Evolutionary conservation across 2,329 filamentous ascomycete genomes (phyloP), one percentile per base, ranked within the genome.

Genomic region (Xylaria arbuscula): DNA sequence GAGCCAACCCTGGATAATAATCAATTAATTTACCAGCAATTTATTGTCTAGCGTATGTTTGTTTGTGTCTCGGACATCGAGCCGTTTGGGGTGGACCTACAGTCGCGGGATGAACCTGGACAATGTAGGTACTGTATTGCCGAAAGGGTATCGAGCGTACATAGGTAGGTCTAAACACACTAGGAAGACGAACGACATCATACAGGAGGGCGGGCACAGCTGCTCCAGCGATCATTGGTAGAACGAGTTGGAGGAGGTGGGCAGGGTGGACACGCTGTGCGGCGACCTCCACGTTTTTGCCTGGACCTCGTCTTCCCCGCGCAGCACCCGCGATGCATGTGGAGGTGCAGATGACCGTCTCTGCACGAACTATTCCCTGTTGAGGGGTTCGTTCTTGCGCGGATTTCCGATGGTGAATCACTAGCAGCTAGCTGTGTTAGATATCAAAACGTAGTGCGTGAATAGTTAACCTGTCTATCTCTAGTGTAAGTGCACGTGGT

Each of bases 251-350:
- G 47, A 32, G 57, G 54, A 24, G 28, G 51, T 64, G 45, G 59
- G 60, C 56, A 70, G 62, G 62, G 65, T 64, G 65, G 69, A 59
- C 69, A 63, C 69, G 69, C 69, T 71, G 50, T 56, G 67, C 74
- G 74, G 75, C 74, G 72, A 72, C 71, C 74, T 76, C 75, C 75
- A 76, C 74, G 74, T 75, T 76, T 76, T 74, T 70, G 55, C 64
- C 68, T 71, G 67, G 72, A 19, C 64, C 68, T 70, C 63, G 50
- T 70, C 69, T 72, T 72, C 73, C 75, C 74, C 72, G 45, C 45
- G 45, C 45, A 47, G 45, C n/a, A 47, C 45, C 45, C 45, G 71
- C 70, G 69, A 74, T 75, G 74, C 72, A 75, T 63, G 71, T 57
- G 66, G 67, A 72, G 72, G 72, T 74, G 76, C 75, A 76, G 72